Base-by-base conservation (phyloP, 2,329 filamentous ascomycete species). In the Fusarium anguioides region DNA sequence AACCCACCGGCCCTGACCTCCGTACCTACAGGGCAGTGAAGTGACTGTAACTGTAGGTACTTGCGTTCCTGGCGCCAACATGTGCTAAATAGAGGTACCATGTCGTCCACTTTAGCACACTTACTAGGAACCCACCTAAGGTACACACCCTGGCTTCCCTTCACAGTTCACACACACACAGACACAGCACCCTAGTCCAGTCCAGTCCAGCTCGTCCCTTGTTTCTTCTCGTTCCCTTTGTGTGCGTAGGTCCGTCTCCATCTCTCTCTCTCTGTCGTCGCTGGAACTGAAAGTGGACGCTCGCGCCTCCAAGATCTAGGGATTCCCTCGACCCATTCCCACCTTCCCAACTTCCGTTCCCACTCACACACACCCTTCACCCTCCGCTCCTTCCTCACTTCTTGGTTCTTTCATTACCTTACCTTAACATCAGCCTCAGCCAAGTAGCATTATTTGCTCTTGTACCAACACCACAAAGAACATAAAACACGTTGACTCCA, bases 271-370 rank as follows among this genome's bases (percentile, higher is more conserved):
- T n/a, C n/a, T n/a, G n/a, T n/a, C 53, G 50, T 55, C 54, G 60
- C 47, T 59, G 36, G 50, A 58, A n/a, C n/a, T n/a, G n/a, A n/a
- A n/a, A n/a, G n/a, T n/a, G n/a, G n/a, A 29, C 64, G 56, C 70
- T 72, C 65, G 69, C 62, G 67, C 71, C 68, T 69, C 71, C 68
- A 70, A 63, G 63, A 72, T 71, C 71, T 72, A 58, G 14, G 70
- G 60, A 70, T 60, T 68, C 60, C 64, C 72, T 74, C 69, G 69
- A 72, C 71, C 71, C 71, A 72, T 73, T 70, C 71, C 68, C 65
- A 48, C 64, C 68, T 73, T 73, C 71, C 69, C 67, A 68, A 49
- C 60, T 71, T 64, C 60, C 60, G 67, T 72, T 68, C 61, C 70
- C 70, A 69, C 71, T 64, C 71, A 71, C 60, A 72, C 71, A 71